Evolutionary conservation across 805 yeast species (phyloP), one percentile per base, ranked within the genome.

Genomic region (Hanseniaspora clermontiae): DNA sequence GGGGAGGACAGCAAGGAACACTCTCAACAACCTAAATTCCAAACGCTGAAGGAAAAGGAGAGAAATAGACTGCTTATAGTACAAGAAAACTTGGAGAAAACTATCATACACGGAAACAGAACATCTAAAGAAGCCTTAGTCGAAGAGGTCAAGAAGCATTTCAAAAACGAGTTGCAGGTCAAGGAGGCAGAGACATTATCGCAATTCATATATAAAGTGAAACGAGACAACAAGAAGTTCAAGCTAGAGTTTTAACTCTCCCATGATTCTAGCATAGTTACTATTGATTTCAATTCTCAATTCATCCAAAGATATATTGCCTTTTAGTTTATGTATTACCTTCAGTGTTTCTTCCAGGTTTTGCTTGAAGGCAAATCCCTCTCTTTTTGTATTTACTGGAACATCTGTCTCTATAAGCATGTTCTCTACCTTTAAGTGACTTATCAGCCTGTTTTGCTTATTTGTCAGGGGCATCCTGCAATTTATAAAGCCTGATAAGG

Each of bases 161-260:
- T 90, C 62, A 63, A 75, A 60, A 62, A 69, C 9, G 75, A 74
- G 48, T 75, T 78, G 12, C 57, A 53, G 39, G 80, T 81, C 3
- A 81, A 86, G 62, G 98, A 91, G 65, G 81, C 83, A 58, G 97
- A 91, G 63, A 81, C 85, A 36, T 81, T 91, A 42, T 87, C 96
- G 39, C 89, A 86, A 63, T 93, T 91, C 66, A 74, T 93, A 56
- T 93, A 91, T 71, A 83, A 86, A 63, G 89, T 87, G 54, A 81
- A 81, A 64, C 83, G 87, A 64, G 87, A 86, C 63, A 76, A 74
- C 59, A 71, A 69, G 64, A 74, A 69, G 36, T 74, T 73, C 62
- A 71, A 66, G 58, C 63, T 73, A 68, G 71, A 68, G 53, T 72
- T 73, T 34, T 57, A 31, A 43, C 7, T 24, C 20, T 11, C 11